Percentiles rank a stretch among this genome's conserved stretches.
Conservation (phyloP, 257 asterid genomes). For the Rhazya stricta region DNA sequence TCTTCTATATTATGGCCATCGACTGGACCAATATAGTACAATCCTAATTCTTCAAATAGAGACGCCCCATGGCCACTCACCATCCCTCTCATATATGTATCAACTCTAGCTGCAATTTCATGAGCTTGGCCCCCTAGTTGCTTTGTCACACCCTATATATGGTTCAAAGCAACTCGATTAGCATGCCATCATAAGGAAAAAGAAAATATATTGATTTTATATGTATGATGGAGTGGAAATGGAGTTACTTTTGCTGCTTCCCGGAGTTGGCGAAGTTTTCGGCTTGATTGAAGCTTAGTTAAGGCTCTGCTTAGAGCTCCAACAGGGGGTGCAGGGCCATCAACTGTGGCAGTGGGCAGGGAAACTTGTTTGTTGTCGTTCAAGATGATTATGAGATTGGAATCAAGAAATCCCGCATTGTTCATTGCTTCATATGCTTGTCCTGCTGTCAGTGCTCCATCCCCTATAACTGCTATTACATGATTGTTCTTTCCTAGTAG, state of each 20-base stretch:
- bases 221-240: neutral
- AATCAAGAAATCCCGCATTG: conserved; percentile 67
- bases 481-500: conserved; percentile 50
- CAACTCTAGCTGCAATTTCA: conserved; percentile 51
- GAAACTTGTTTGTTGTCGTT: conserved; percentile 75
- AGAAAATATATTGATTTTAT: neutral
- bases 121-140: conserved; percentile 42
- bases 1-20: conserved; percentile 60
- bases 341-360: conserved; percentile 63
- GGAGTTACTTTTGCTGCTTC: conserved; percentile 48
- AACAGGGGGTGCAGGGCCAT: conserved; percentile 76
- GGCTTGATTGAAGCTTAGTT: conserved; percentile 42
- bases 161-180: neutral
- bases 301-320: conserved; percentile 65
- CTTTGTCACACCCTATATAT: conserved; percentile 35
- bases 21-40: conserved; percentile 62
- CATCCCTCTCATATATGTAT: conserved; percentile 38
- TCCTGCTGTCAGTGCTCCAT: conserved; percentile 86
- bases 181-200: neutral
- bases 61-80: conserved; percentile 33
- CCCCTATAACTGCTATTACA: conserved; percentile 67
- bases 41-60: conserved; percentile 61
- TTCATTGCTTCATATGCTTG: conserved; percentile 80
- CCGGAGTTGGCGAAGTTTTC: conserved; percentile 45
- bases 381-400: conserved; percentile 52